Conservation (phyloP, 78 protist species). For the Corallochytrium limacisporum region DNA sequence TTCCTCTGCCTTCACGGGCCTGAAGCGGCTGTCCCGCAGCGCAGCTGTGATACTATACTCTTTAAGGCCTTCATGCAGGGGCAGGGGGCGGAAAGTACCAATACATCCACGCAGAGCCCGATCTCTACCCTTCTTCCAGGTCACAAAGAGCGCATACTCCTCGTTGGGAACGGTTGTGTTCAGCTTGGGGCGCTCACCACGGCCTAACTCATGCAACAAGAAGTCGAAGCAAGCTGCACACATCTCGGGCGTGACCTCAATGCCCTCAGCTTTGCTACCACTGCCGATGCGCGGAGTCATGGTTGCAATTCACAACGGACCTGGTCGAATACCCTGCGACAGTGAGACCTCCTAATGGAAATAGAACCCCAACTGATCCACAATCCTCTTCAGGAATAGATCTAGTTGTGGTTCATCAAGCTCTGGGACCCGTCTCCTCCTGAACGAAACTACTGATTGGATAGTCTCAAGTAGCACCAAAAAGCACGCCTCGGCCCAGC, state of each 20-base stretch:
- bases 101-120: constrained; percentile 46
- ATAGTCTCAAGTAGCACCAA: too few species aligned
- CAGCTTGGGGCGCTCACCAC: neutral
- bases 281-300: too few species aligned
- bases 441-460: too few species aligned
- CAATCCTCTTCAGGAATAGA: too few species aligned
- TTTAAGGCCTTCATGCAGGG: constrained; percentile 16
- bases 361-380: too few species aligned
- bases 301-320: too few species aligned
- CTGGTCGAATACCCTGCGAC: neutral
- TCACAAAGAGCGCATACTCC: constrained; percentile 32
- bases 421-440: too few species aligned
- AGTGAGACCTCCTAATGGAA: neutral
- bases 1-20: constrained; percentile 19
- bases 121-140: constrained; percentile 33
- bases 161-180: neutral
- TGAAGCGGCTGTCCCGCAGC: constrained; percentile 26
- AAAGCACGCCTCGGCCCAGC: too few species aligned
- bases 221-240: neutral
- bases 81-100: constrained; percentile 28
- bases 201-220: neutral
- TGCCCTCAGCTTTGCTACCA: too few species aligned
- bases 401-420: too few species aligned
- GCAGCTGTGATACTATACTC: constrained; percentile 37
- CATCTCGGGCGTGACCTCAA: neutral